These are phyloP conservation scores for Fraxinus greggii DNA, from an alignment of 305 asterid species.

Conservation along the genomic window DNA sequence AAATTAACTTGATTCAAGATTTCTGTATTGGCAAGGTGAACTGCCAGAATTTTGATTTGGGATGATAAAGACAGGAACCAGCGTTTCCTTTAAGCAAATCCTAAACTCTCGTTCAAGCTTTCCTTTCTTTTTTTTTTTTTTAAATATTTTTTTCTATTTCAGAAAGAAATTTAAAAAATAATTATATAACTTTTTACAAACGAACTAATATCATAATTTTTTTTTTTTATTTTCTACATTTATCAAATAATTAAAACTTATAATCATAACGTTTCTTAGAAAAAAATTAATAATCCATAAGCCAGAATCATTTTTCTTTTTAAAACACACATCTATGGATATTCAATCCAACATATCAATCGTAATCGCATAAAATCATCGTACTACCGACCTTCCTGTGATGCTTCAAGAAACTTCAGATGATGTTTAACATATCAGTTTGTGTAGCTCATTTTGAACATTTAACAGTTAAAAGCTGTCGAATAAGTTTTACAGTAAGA, in stretches of 20 bases:
- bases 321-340: not conserved
- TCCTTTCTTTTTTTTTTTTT: not conserved
- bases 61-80: constrained; percentile 3
- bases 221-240: not conserved
- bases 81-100: not conserved
- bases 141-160: not conserved
- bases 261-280: not conserved
- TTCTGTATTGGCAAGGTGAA: not conserved
- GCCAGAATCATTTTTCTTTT: not conserved
- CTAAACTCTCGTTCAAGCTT: not conserved
- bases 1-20: not conserved
- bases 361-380: not conserved
- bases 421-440: not conserved
- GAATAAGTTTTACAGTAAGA: not conserved
- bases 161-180: not conserved
- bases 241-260: not conserved
- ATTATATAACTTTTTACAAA: no score
- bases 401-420: not conserved
- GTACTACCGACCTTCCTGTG: not conserved
- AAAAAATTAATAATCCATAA: not conserved
- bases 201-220: not conserved
- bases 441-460: not conserved
- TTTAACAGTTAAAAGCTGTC: not conserved
- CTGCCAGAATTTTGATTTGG: not conserved
- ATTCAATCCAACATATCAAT: not conserved